Base-by-base conservation (phyloP, 305 asterid species). In the Ajuga reptans region DNA sequence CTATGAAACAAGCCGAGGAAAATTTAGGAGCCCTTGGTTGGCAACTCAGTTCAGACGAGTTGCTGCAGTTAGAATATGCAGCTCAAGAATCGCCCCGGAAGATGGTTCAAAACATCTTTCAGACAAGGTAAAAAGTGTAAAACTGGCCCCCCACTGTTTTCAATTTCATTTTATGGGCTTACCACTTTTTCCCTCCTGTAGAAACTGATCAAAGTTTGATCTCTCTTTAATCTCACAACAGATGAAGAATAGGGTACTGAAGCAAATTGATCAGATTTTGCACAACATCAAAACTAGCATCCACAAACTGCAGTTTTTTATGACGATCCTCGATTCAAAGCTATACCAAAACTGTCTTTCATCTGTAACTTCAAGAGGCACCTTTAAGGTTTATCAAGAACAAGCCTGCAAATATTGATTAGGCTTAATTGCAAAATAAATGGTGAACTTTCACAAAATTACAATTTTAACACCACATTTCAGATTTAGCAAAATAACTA, bases 21-120 rank as follows among this genome's bases (percentile, higher is more conserved):
- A 90, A 92, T 77, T 78, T 90, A 10, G 98, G 95, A n/a, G 93
- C 98, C 36, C 92, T 92, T 6, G 98, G 98, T 12, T 92, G 96
- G 98, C 78, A 75, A 68, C 93, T 90, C 57, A 79, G 75, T 64
- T 69, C 89, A 4, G 86, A 82, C 46, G 97, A 90, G 82, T 36
- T 90, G 73, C 61, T 63, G 62, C 84, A 82, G 76, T 77, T 92
- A 64, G 98, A 90, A 79, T 54, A 66, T 50, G 91, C 88, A 21
- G 96, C 96, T 34, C 78, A 66, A 1, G 84, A 84, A 68, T 90
- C 97, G 41, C 90, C 97, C 0, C 74, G 65, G 5, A 83, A 80
- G 78, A 90, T 92, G 98, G 79, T 92, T 66, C 97, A 90, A 69
- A 92, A 92, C 72, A 78, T 92, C 62, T 92, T 90, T 46, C 98